Conservation (phyloP, 495 filamentous ascomycete species). For the Neurospora sp. region DNA sequence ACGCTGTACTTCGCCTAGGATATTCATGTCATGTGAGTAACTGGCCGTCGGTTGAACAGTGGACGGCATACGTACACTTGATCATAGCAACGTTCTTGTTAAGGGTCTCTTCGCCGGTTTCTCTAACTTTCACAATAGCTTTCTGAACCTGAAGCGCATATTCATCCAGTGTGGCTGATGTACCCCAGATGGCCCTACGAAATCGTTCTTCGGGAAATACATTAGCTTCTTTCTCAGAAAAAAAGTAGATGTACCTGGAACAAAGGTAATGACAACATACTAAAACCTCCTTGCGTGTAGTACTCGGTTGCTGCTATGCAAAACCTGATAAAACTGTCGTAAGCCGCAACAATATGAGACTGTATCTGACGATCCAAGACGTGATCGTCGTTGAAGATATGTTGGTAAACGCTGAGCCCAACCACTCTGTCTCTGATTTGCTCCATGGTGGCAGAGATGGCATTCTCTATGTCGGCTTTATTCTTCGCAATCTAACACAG, state of each 20-base stretch:
- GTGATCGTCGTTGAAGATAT: neutral
- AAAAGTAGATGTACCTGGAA: neutral
- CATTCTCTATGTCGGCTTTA: neutral
- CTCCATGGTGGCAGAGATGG: neutral
- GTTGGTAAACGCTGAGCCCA: neutral
- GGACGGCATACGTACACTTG: neutral
- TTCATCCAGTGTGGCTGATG: neutral
- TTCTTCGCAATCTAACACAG: neutral
- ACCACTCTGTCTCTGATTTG: neutral
- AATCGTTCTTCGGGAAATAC: neutral
- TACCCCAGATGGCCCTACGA: neutral
- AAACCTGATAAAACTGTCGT: neutral
- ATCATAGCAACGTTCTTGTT: neutral
- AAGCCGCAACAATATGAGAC: neutral
- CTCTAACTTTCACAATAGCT: neutral
- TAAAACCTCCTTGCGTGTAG: neutral
- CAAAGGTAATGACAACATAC: neutral
- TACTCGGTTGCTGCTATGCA: neutral
- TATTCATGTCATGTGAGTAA: neutral
- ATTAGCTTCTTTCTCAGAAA: neutral
- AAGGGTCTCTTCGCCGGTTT: neutral
- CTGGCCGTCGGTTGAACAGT: neutral
- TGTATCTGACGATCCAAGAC: neutral
- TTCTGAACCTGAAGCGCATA: neutral
- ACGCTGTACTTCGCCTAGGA: neutral